Conservation (phyloP, 106 monocot species). For the Vanilla planifolia region DNA sequence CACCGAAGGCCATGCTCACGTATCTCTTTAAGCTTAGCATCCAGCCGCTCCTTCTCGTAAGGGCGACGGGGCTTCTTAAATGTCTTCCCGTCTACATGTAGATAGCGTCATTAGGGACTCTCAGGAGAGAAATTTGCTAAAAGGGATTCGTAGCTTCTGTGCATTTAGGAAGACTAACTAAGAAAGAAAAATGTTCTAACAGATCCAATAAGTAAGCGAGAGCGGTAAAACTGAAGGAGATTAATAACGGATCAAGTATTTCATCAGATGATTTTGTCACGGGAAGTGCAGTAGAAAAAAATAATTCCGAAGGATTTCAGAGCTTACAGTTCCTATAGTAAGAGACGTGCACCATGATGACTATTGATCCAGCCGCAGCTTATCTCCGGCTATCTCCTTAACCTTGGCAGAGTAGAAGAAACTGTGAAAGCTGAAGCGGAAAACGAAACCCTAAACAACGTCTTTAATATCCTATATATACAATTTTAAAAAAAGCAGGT, state of each 20-base stretch:
- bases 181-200: background rate
- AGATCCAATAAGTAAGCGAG: background rate
- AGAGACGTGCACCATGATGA: constrained; percentile 35
- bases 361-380: no score
- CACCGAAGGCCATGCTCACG: constrained; percentile 56
- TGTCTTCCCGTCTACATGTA: constrained; percentile 68
- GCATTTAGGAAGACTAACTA: background rate
- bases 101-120: background rate
- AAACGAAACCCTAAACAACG: no score
- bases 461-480: no score
- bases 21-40: constrained; percentile 63
- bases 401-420: no score
- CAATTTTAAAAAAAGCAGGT: no score
- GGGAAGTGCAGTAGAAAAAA: background rate
- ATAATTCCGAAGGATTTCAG: no score
- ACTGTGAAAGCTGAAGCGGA: no score
- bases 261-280: background rate
- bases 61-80: constrained; percentile 84
- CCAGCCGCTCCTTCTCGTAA: constrained; percentile 76
- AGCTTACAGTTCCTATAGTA: constrained; percentile 24
- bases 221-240: background rate
- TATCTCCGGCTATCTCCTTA: no score
- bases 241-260: background rate
- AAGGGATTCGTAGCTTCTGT: no score
- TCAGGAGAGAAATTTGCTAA: no score